Conservation (phyloP, 1,284 basidiomycete genomes). For the Sphagnurus paluster region DNA sequence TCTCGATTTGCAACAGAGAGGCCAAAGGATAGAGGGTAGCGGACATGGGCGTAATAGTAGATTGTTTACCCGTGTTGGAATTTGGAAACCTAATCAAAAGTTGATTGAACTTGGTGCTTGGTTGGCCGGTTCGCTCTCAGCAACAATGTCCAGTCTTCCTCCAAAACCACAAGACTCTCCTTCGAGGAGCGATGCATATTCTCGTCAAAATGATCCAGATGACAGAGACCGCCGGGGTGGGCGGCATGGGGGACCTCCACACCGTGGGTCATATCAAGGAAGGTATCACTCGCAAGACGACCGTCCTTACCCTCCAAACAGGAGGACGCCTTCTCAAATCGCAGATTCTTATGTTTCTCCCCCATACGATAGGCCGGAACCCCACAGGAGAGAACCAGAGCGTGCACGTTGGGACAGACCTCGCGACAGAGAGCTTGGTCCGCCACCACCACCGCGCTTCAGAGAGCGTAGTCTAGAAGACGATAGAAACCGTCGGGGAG, state of each 20-base stretch:
- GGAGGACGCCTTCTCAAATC: slow-evolving; percentile 12
- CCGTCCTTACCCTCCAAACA: slow-evolving; percentile 17
- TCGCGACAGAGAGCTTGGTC: slow-evolving; percentile 23
- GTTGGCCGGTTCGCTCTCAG: too few species aligned
- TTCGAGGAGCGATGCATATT: slow-evolving; percentile 19
- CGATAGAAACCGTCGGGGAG: slow-evolving; percentile 18
- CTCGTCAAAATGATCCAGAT: slow-evolving; percentile 11
- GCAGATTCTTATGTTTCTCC: slow-evolving; percentile 31
- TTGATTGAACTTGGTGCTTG: neutral
- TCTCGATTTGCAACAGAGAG: slow-evolving; percentile 73
- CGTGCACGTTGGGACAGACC: slow-evolving; percentile 22
- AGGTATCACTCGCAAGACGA: slow-evolving; percentile 3
- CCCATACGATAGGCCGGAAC: slow-evolving; percentile 23
- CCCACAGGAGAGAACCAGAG: slow-evolving; percentile 22
- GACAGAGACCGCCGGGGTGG: slow-evolving; percentile 16
- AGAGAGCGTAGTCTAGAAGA: slow-evolving; percentile 8
- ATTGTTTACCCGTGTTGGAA: slow-evolving; percentile 14
- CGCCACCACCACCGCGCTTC: slow-evolving; percentile 10
- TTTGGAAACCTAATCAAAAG: slow-evolving; percentile 3
- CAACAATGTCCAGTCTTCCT: slow-evolving; percentile 37
- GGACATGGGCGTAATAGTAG: slow-evolving; percentile 11
- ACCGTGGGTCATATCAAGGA: slow-evolving; percentile 6
- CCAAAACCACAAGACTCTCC: slow-evolving; percentile 35
- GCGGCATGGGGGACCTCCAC: slow-evolving; percentile 16
- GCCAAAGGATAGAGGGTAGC: slow-evolving; percentile 82